Conservation (phyloP, 2,329 filamentous ascomycete genomes). For the Biscogniauxia mediterranea region DNA sequence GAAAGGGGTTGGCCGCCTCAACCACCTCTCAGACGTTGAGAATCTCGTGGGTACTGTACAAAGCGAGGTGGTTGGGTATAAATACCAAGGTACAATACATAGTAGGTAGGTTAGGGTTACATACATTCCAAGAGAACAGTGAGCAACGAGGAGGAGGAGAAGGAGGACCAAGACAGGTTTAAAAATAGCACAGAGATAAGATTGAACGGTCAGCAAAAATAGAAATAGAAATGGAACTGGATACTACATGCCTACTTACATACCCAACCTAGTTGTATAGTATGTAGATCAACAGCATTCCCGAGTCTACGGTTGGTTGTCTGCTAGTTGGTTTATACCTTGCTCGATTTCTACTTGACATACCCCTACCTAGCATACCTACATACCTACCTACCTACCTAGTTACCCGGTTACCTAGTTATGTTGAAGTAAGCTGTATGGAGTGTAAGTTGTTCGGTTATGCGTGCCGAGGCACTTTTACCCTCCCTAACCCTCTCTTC, state of each 20-base stretch:
- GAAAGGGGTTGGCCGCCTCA: not conserved
- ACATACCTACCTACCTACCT: too few species aligned
- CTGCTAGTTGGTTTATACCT: not conserved
- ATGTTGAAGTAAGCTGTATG: too few species aligned
- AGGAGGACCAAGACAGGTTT: not conserved
- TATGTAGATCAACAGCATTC: not conserved
- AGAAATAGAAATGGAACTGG: not conserved
- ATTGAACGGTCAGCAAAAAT: not conserved
- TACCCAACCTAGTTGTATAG: not conserved
- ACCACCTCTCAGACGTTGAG: not conserved
- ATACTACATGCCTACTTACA: too few species aligned
- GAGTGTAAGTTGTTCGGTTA: too few species aligned
- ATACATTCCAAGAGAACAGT: not conserved
- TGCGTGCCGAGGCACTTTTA: too few species aligned
- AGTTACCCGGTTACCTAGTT: too few species aligned
- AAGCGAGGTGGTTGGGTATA: not conserved
- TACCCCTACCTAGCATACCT: too few species aligned
- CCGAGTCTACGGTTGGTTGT: not conserved
- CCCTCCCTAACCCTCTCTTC: too few species aligned
- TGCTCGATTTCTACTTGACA: too few species aligned
- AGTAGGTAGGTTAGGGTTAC: not conserved
- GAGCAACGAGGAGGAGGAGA: not conserved
- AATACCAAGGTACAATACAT: not conserved
- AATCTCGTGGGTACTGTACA: not conserved
- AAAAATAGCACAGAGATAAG: not conserved